Evolutionary conservation across 2,329 filamentous ascomycete species (phyloP), one percentile per base, ranked within the genome.

Genomic region (Ophiostoma novo-ulmi): DNA sequence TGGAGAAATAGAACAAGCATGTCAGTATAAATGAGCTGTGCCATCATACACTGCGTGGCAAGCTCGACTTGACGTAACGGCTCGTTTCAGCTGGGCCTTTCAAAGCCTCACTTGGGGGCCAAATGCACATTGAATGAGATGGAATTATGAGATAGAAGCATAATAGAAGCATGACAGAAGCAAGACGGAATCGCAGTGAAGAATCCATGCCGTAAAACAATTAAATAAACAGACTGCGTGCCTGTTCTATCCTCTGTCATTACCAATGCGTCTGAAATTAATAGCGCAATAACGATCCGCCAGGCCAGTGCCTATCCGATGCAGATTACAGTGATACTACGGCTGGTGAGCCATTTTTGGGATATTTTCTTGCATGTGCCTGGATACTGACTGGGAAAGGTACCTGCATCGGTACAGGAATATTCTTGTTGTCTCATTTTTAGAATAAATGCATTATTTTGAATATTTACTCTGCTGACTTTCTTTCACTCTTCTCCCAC

Each of bases 281-380:
- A 58, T 58, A 11, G 52, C 52, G 52, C 22, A 26, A n/a, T 58
- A 7, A 58, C 1, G 13, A 26, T 22, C 52, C 52, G 52, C 52
- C 52, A 22, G 52, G 22, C 52, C 8, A 26, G 14, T 26, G n/a
- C n/a, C 52, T 14, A 26, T 14, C 22, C 52, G 22, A 58, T 58
- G 52, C 52, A 58, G 26, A 26, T 10, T 58, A 58, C 22, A 58
- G 52, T 31, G 2, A 26, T 26, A 1, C 22, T 14, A 6, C 52
- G 52, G 52, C 52, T 26, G 52, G n/a, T 58, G 52, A 13, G 52
- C 52, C 52, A 58, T 58, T 58, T 58, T 22, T 58, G 44, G 44
- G 44, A 20, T 48, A 48, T 26, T 3, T 44, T 48, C 6, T 20
- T 48, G 44, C 14, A 48, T 48, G 14, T 39, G 38, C 8, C 38